Evolutionary conservation across 192 early-diverging fungal species (phyloP).

Genomic region (Coemansia sp.): DNA sequence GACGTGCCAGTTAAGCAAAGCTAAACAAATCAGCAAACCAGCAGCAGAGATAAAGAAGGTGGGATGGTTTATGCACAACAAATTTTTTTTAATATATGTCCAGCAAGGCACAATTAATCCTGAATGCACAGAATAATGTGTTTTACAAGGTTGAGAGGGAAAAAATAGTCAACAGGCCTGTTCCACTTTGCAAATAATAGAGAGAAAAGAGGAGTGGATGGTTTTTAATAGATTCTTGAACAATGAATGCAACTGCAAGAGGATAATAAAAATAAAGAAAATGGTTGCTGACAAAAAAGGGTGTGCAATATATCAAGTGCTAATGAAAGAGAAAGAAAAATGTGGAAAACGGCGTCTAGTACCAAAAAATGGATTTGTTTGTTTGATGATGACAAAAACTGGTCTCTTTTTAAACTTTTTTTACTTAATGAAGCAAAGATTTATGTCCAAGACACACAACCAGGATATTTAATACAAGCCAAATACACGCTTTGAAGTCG

Average conservation of each 20-base stretch:
- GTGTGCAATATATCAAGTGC: not conserved
- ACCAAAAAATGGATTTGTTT: not conserved
- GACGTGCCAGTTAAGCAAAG: not conserved
- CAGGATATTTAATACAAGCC: not conserved
- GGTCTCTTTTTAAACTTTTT: not conserved
- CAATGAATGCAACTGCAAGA: conserved; percentile 5
- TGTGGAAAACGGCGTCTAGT: not conserved
- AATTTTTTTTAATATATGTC: not conserved
- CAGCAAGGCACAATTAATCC: not conserved
- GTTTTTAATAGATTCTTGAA: not conserved
- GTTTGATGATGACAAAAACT: not conserved
- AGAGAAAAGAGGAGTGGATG: not conserved
- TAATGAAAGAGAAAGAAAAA: not conserved
- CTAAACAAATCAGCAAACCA: not conserved
- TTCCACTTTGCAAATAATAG: not conserved
- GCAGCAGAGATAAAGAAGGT: not conserved
- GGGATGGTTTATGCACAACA: not conserved
- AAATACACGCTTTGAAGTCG: not conserved
- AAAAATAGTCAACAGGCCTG: not conserved
- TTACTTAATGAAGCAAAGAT: not conserved
- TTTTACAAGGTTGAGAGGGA: not conserved
- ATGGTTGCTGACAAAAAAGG: not conserved
- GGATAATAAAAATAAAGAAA: not conserved
- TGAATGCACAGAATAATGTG: not conserved
- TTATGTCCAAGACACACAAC: not conserved